Base-by-base conservation (phyloP, 352 stramenopile species). In the Phytophthora hybrid region DNA sequence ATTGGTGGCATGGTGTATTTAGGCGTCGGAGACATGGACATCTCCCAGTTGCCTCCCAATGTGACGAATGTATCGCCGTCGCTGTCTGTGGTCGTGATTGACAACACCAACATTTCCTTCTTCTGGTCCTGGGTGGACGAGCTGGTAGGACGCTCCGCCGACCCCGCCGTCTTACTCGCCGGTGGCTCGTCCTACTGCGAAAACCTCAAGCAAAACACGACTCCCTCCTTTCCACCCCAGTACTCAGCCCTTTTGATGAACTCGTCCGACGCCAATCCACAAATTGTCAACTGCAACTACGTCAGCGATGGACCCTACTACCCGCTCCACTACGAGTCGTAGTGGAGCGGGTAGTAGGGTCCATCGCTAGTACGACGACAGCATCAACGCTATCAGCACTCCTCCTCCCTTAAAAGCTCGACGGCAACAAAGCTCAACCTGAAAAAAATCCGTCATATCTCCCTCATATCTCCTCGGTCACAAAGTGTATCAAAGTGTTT, bases 401-500 rank as follows among this genome's bases (percentile, higher is more conserved):
- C 37, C 37, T 2, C 47, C 47, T 8, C n/a, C 47, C 2, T 23
- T 54, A 26, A 26, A 26, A 18, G n/a, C 47, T 31, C 9, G 9
- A 44, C 37, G 37, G 37, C 10, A 44, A 13, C 37, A 18, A 44
- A 16, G 11, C 16, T 13, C 37, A 16, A 44, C 11, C 37, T 44
- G 11, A 44, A 44, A 9, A 9, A 44, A 13, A 6, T 44, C 32
- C 11, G 37, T 44, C 37, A 44, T 26, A 26, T 26, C 23, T 1
- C 9, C 11, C 37, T 44, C 37, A 44, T 44, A 44, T 44, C 29
- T 32, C 34, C 26, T 18, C n/a, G 7, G 11, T 32, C 53, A 26
- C 23, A 26, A 59, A 70, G 54, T 64, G 55, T 71, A 71, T 71
- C 64, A 71, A 71, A 59, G 64, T 66, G 11, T 66, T 65, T 71